Base-by-base conservation (phyloP, 495 filamentous ascomycete species). In the Eremomyces bilateralis region DNA sequence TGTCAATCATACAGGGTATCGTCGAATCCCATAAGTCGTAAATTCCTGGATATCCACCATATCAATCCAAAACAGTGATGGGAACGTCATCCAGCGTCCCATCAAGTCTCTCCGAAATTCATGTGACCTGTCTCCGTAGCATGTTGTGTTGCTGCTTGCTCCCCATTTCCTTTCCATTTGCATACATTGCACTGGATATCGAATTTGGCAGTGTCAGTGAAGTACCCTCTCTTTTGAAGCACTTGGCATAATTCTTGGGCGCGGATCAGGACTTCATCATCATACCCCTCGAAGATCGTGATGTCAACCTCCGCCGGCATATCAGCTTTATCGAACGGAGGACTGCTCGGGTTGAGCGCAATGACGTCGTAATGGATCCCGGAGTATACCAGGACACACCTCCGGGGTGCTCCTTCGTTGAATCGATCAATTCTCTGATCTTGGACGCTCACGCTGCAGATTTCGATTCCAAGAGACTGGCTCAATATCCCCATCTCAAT, bases 301-400 rank as follows among this genome's bases (percentile, higher is more conserved):
- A 71, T 66, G 44, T 97, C 88, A 34, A 72, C 65, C 15, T 82
- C 69, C 4, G 65, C 65, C 16, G 67, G 10, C 16, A 18, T 18
- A 39, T 70, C 65, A 11, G 64, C 67, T n/a, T n/a, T n/a, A n/a
- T n/a, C n/a, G n/a, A n/a, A n/a, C n/a, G n/a, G n/a, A n/a, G n/a
- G n/a, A n/a, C n/a, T n/a, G n/a, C n/a, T n/a, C 1, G 76, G 73
- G 6, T 65, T 69, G 44, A 90, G 63, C 0, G 76, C 79, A 33
- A 94, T 70, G n/a, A 76, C 71, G 52, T 97, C 88, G 51, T 97
- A 97, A 47, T 97, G 88, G 35, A 95, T 85, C 0, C 82, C 83
- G 0, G 78, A 84, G 53, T 94, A 97, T 1, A 94, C 71, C 20
- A 97, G 58, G 24, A 95, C 71, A 52, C 80, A 81, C 20, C 83